These are phyloP conservation scores for Cladosporium sp. DNA, from an alignment of 2,329 filamentous ascomycete genomes.

Conservation along the genomic window DNA sequence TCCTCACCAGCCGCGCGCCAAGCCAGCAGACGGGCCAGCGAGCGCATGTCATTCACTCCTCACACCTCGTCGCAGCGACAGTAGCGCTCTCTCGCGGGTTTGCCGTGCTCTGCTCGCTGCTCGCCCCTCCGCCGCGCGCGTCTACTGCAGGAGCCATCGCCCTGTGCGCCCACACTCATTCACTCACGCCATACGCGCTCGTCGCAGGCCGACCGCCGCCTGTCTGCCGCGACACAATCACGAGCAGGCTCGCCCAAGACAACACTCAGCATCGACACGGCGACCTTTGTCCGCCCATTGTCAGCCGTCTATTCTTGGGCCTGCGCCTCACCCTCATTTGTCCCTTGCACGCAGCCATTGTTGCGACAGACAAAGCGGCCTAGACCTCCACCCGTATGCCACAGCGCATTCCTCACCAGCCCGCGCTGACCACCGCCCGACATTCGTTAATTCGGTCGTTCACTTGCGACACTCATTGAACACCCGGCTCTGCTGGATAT, in stretches of 20 bases:
- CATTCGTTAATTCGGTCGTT: neutral
- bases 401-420: slow-evolving; percentile 12
- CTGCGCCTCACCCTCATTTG: neutral
- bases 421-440: neutral
- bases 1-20: neutral
- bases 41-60: slow-evolving; percentile 1
- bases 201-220: slow-evolving; percentile 8
- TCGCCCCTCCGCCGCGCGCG: slow-evolving; percentile 11
- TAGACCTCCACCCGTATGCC: neutral
- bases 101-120: neutral
- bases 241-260: neutral
- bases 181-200: neutral
- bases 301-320: slow-evolving; percentile 6
- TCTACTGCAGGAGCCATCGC: neutral
- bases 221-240: neutral
- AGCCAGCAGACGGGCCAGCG: neutral
- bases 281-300: neutral
- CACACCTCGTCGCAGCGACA: neutral
- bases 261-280: slow-evolving; percentile 2
- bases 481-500: neutral
- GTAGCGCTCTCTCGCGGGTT: neutral
- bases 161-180: slow-evolving; percentile 1
- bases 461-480: neutral
- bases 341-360: slow-evolving; percentile 5
- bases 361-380: slow-evolving; percentile 8